phyloP scores from a whole-genome alignment of 768 basidiomycete genomes.

The Russula compacta region DNA sequence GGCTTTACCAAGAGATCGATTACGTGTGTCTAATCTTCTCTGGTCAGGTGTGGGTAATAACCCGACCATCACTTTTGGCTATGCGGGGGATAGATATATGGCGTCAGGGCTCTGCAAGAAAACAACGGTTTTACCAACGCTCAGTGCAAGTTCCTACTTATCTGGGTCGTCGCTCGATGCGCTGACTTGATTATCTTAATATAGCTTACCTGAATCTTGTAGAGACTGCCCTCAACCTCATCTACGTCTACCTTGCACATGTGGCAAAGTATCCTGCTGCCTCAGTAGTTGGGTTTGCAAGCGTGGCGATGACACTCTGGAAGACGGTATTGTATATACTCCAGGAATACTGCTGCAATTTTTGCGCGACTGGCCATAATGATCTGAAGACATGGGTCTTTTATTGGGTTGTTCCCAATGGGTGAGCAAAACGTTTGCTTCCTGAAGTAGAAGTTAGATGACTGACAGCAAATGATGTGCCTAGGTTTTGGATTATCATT shows the following conservation, averaged over 20 bases:
- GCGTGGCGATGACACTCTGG: slow-evolving; percentile 68
- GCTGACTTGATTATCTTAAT: not conserved
- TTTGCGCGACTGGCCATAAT: slow-evolving; percentile 73
- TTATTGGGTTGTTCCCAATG: slow-evolving; percentile 72
- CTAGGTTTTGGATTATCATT: slow-evolving; percentile 69
- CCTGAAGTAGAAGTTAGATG: not conserved
- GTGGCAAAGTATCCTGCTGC: slow-evolving; percentile 52
- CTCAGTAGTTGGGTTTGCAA: slow-evolving; percentile 63
- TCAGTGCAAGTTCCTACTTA: slow-evolving; percentile 38
- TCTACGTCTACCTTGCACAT: slow-evolving; percentile 71
- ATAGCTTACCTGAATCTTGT: slow-evolving; percentile 71
- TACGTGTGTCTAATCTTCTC: slow-evolving; percentile 25
- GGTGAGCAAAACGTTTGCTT: slow-evolving; percentile 36
- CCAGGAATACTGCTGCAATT: slow-evolving; percentile 72
- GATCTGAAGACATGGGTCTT: slow-evolving; percentile 37
- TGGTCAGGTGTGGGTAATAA: slow-evolving; percentile 4
- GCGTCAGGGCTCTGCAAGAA: slow-evolving; percentile 49
- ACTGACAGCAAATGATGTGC: slow-evolving; percentile 7
- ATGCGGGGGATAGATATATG: slow-evolving; percentile 53
- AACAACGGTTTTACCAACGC: slow-evolving; percentile 80
- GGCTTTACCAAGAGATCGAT: slow-evolving; percentile 61
- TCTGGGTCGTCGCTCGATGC: not conserved
- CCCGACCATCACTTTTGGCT: not conserved
- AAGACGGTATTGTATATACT: slow-evolving; percentile 80
- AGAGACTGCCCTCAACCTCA: slow-evolving; percentile 66